Evolutionary conservation across 23 red algal species (phyloP), one percentile per base, ranked within the genome.

Genomic region (Gracilaria domingensis): DNA sequence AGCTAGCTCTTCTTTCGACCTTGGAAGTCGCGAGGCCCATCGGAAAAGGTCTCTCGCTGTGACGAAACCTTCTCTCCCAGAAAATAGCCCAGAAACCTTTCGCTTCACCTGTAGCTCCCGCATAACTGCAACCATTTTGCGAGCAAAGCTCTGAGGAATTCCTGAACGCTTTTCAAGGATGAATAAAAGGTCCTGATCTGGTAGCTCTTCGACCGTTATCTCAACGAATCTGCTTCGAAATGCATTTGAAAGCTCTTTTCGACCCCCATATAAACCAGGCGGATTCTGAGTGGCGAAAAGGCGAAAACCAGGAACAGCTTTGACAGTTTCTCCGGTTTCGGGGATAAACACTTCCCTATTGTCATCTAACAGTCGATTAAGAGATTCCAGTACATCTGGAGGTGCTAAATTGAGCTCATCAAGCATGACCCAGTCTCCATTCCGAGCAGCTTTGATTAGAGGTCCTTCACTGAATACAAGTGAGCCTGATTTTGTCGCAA

Each of bases 221-320:
- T 96, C 93, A 18, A 99, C 67, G 50, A 99, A 99, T 74, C 97
- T 85, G 33, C 88, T 89, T n/a, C 91, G 83, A 57, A 99, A 96
- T 2, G 97, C 97, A 28, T 82, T 85, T 4, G 93, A 96, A 14
- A 99, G 81, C 78, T 87, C 73, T 66, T 99, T 99, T 53, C 97
- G 78, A 35, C 97, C 97, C 14, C 86, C 97, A 56, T 99, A 99
- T 23, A 91, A 60, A 38, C 97, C 97, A 5, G 93, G 92, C 20
- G 93, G 97, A 62, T 99, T 99, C 82, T 99, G 97, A 21, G 97
- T 99, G 28, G 97, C 97, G 87, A 99, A 99, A 23, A 99, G n/a
- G 33, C 90, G 91, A 82, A 99, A 99, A 13, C 65, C 50, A 18
- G 59, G 54, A 14, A 61, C 59, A 21, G 97, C 97, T 62, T 83